Evolutionary conservation across 2,329 filamentous ascomycete genomes (phyloP), one percentile per base, ranked within the genome.

Genomic region (Monilinia aucupariae): DNA sequence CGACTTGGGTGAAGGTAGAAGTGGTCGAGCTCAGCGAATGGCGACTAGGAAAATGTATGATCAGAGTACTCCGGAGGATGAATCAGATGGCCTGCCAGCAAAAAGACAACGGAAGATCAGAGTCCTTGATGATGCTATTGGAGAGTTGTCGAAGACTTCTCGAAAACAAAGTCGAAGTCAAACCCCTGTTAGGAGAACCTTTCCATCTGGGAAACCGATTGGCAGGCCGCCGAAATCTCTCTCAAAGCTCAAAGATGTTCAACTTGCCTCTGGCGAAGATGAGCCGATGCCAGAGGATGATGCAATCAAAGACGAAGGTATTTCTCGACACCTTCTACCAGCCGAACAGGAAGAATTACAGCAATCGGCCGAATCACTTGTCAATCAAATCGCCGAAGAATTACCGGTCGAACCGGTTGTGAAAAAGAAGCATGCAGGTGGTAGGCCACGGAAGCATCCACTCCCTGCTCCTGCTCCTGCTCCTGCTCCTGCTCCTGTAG

Each of bases 141-240:
- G 56, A 52, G 65, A 69, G 47, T 41, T 60, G 62, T 61, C 61
- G 34, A 56, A 49, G 22, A 47, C 64, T 30, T 59, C 66, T 41
- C 59, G 66, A 45, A 55, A 66, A 3, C 50, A 56, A 22, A 69
- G 66, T 48, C 65, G 66, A 50, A 64, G 67, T 55, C 64, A 56
- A 22, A 71, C 71, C 17, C 68, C 67, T 50, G 43, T 64, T 17
- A 59, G 67, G 50, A 66, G 66, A 47, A 66, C 67, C 1, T 73
- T 73, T 61, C 65, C 70, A 45, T 73, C 71, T 45, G 72, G 72
- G 30, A 73, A 73, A 61, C 67, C 69, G 43, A 66, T 72, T 32
- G 71, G 72, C 56, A 68, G 72, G n/a, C 73, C 72, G 62, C 70
- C 72, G 15, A 67, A 65, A n/a, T 68, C 70, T 25, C 37, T 59